phyloP scores from a whole-genome alignment of 805 yeast genomes.

The Ogataea zsoltii region DNA sequence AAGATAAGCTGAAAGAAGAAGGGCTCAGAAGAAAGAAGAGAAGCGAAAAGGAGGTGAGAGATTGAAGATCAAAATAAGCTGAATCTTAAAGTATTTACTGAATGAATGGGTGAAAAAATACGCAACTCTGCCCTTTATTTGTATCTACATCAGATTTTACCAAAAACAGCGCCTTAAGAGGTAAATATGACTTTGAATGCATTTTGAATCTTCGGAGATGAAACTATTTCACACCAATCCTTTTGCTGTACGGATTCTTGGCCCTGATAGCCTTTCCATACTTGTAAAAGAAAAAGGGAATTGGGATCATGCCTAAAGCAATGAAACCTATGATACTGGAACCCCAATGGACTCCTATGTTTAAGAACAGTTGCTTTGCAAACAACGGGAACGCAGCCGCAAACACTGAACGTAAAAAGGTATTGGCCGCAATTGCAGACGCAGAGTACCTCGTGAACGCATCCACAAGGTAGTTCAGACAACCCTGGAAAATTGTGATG shows the following conservation, averaged over 20 bases:
- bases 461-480: constrained; percentile 68
- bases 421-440: constrained; percentile 44
- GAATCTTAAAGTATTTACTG: too few species aligned
- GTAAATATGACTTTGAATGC: too few species aligned
- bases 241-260: constrained; percentile 34
- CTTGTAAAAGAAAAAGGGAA: constrained; percentile 56
- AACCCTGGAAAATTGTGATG: constrained; percentile 66
- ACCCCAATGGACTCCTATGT: constrained; percentile 71
- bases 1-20: neutral
- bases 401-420: constrained; percentile 58
- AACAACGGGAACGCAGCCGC: constrained; percentile 69
- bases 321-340: constrained; percentile 61
- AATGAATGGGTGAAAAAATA: too few species aligned
- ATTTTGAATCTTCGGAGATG: neutral
- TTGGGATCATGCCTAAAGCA: constrained; percentile 59
- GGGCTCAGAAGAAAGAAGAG: neutral
- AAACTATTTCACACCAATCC: neutral
- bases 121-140: too few species aligned
- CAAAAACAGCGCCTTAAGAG: too few species aligned
- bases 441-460: constrained; percentile 70
- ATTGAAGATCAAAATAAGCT: too few species aligned
- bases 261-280: constrained; percentile 46
- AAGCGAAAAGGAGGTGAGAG: constrained; percentile 2
- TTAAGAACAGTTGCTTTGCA: constrained; percentile 55
- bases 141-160: too few species aligned